Evolutionary conservation across 2,329 filamentous ascomycete species (phyloP).

Genomic region (Acrocalymma vagum): DNA sequence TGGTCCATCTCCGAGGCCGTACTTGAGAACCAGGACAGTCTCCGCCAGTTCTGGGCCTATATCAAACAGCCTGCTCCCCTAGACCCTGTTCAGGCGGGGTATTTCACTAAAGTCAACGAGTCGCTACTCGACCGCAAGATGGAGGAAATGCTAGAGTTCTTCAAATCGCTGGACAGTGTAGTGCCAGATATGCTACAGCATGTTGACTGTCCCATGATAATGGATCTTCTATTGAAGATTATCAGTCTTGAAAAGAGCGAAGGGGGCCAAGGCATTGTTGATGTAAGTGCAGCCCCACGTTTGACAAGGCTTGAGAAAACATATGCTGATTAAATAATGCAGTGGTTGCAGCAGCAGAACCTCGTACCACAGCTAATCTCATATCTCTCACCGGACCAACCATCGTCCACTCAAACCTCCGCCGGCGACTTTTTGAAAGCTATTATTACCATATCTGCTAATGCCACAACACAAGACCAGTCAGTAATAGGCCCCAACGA

Average conservation of each 20-base stretch:
- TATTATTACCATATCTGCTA: constrained; percentile 98
- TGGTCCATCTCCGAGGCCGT: constrained; percentile 96
- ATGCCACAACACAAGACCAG: constrained; percentile 96
- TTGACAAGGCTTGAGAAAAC: neutral
- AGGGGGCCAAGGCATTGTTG: constrained; percentile 89
- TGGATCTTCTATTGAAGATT: constrained; percentile 96
- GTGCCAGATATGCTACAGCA: constrained; percentile 88
- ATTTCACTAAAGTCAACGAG: constrained; percentile 99
- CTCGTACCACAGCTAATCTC: constrained; percentile 87
- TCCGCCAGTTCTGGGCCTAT: constrained; percentile 92
- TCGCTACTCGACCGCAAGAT: constrained; percentile 98
- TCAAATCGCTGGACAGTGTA: constrained; percentile 83
- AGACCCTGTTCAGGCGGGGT: constrained; percentile 92
- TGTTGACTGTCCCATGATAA: constrained; percentile 97
- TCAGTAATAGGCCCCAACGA: constrained; percentile 99
- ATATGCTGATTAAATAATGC: constrained; percentile 21
- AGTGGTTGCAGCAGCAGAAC: constrained; percentile 93
- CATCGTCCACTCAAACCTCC: constrained; percentile 91
- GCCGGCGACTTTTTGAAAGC: constrained; percentile 98
- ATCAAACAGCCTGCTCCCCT: constrained; percentile 83
- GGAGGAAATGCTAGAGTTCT: constrained; percentile 91
- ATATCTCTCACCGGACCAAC: constrained; percentile 85
- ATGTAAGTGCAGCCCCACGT: constrained; percentile 66
- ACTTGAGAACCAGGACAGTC: constrained; percentile 80
- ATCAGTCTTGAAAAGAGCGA: constrained; percentile 95